Conservation (phyloP, 2,329 filamentous ascomycete genomes). For the Trichoderma hamatum region DNA sequence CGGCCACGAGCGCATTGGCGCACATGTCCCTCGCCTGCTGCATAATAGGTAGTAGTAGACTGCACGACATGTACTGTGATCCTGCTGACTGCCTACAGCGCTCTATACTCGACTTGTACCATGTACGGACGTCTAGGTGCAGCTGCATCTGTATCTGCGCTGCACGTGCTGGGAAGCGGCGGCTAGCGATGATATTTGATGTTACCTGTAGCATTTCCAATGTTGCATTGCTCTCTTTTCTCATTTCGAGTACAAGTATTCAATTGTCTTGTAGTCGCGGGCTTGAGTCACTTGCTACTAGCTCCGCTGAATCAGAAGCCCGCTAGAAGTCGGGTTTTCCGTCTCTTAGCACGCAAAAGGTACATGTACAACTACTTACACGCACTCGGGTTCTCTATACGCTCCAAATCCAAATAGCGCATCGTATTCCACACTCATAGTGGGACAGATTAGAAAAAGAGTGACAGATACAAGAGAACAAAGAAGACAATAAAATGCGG, state of each 20-base stretch:
- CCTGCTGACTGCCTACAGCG: background rate
- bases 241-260: background rate
- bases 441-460: background rate
- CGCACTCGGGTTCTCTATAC: background rate
- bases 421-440: background rate
- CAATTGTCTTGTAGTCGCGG: background rate
- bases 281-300: background rate
- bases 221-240: constrained; percentile 4
- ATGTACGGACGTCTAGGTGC: background rate
- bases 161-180: constrained; percentile 12
- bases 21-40: background rate
- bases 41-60: no score
- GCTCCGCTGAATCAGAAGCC: background rate
- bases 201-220: background rate
- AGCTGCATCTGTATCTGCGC: background rate
- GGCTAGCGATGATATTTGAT: background rate
- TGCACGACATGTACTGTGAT: constrained; percentile 16
- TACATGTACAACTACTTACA: background rate
- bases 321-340: background rate
- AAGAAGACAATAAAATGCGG: background rate
- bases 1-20: constrained; percentile 15
- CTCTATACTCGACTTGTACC: background rate
- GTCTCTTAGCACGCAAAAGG: background rate
- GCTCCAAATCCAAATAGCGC: background rate
- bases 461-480: background rate